These are phyloP conservation scores for Phymatotrichopsis omnivora DNA, from an alignment of 2,329 filamentous ascomycete genomes.

Conservation along the genomic window DNA sequence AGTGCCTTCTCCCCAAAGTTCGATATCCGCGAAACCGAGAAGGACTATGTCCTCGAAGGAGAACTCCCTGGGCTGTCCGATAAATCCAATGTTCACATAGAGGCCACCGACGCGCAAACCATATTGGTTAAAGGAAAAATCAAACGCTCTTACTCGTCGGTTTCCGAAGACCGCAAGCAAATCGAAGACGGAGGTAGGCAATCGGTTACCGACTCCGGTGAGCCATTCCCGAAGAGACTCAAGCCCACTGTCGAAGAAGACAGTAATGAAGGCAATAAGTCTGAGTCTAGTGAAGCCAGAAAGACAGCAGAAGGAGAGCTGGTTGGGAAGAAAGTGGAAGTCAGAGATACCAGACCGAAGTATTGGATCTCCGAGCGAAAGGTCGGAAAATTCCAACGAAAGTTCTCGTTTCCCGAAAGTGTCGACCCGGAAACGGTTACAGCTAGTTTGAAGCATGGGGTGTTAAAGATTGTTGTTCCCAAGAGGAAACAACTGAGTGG, in stretches of 20 bases:
- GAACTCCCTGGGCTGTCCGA: constrained; percentile 68
- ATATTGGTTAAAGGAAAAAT: constrained; percentile 58
- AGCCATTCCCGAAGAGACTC: constrained; percentile 15
- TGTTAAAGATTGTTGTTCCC: constrained; percentile 54
- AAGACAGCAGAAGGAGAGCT: not conserved
- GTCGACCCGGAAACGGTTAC: constrained; percentile 53
- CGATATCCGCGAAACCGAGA: constrained; percentile 60
- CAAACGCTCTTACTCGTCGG: constrained; percentile 54
- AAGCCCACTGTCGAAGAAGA: constrained; percentile 13
- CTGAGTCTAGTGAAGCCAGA: too few relatives aligned
- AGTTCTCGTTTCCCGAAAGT: constrained; percentile 55
- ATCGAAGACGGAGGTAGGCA: constrained; percentile 25
- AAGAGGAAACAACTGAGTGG: constrained; percentile 43
- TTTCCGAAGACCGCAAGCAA: too few relatives aligned
- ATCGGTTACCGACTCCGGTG: constrained; percentile 39
- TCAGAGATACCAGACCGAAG: not conserved
- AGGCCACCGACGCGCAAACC: constrained; percentile 70
- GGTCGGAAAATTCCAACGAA: constrained; percentile 56
- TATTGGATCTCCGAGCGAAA: constrained; percentile 63
- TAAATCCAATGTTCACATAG: constrained; percentile 57
- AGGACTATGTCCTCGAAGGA: constrained; percentile 67
- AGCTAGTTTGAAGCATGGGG: constrained; percentile 54
- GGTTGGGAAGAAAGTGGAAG: not conserved
- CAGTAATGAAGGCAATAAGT: too few relatives aligned
- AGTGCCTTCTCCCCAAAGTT: constrained; percentile 64